Conservation (phyloP, 805 yeast genomes). For the Sugiyamaella qingdaonensis region DNA sequence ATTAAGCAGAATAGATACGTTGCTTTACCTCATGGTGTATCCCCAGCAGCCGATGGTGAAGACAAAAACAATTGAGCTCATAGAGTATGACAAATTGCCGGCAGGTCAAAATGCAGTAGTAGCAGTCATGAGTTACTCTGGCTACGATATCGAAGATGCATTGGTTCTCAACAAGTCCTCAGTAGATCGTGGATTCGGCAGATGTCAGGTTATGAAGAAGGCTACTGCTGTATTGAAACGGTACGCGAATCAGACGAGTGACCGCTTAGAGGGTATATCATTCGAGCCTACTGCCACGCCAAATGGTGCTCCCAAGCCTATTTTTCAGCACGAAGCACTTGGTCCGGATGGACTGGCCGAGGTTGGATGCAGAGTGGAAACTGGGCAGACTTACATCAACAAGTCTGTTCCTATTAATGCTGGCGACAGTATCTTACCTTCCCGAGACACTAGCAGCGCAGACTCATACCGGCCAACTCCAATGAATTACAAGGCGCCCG, state of each 20-base stretch:
- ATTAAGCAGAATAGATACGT: slow-evolving; percentile 89
- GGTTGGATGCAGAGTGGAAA: slow-evolving; percentile 84
- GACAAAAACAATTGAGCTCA: slow-evolving; percentile 92
- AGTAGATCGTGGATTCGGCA: slow-evolving; percentile 93
- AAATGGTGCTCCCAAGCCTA: slow-evolving; percentile 48
- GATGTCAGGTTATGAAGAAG: slow-evolving; percentile 93
- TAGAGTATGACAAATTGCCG: slow-evolving; percentile 92
- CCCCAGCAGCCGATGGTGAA: slow-evolving; percentile 99
- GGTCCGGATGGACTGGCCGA: slow-evolving; percentile 97
- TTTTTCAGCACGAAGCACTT: slow-evolving; percentile 77
- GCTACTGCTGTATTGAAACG: slow-evolving; percentile 85
- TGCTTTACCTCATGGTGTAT: slow-evolving; percentile 92
- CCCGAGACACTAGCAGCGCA: slow-evolving; percentile 3
- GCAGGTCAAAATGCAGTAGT: slow-evolving; percentile 99
- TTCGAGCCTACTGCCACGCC: slow-evolving; percentile 43
- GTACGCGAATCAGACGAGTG: slow-evolving; percentile 91
- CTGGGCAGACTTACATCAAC: slow-evolving; percentile 92
- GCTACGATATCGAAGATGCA: slow-evolving; percentile 98
- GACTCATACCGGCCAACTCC: slow-evolving; percentile 86
- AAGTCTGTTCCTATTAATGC: slow-evolving; percentile 82
- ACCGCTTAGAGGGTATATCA: slow-evolving; percentile 86
- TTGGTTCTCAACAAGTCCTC: slow-evolving; percentile 90
- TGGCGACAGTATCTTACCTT: slow-evolving; percentile 61
- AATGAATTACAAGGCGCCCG: slow-evolving; percentile 88
- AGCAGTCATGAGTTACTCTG: slow-evolving; percentile 98